phyloP scores from a whole-genome alignment of 306 rosid genomes.

The Quercus aquifolioides region DNA sequence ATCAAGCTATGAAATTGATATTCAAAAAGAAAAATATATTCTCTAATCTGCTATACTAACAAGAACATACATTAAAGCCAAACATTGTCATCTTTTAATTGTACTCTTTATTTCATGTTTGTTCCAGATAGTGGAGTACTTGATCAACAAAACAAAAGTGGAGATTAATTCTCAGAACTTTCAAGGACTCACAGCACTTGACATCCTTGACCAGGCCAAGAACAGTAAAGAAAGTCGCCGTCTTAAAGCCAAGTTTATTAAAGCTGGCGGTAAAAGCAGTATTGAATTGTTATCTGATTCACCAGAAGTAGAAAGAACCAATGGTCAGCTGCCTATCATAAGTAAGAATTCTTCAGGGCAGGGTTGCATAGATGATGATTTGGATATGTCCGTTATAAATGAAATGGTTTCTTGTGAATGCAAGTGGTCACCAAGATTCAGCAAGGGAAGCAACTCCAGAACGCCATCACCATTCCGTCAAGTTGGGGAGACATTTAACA shows the following conservation, averaged over 20 bases:
- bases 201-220: slow-evolving; percentile 46
- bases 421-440: slow-evolving; percentile 24
- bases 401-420: slow-evolving; percentile 26
- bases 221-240: slow-evolving; percentile 35
- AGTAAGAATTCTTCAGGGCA: slow-evolving; percentile 23
- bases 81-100: no score
- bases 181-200: slow-evolving; percentile 55
- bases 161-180: slow-evolving; percentile 47
- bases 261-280: slow-evolving; percentile 50
- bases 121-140: slow-evolving; percentile 60
- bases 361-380: slow-evolving; percentile 22
- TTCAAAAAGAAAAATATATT: no score
- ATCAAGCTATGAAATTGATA: no score
- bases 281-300: slow-evolving; percentile 24
- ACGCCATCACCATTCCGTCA: slow-evolving; percentile 29
- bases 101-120: neutral
- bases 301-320: slow-evolving; percentile 19
- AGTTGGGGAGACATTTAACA: slow-evolving; percentile 20
- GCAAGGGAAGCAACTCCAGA: slow-evolving; percentile 24
- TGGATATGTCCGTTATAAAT: slow-evolving; percentile 14
- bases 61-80: no score
- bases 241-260: slow-evolving; percentile 32
- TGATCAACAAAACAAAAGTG: slow-evolving; percentile 50
- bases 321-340: slow-evolving; percentile 14
- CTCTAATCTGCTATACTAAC: no score